A percentile compares a stretch with the other conserved stretches of the same genome.
These are phyloP conservation scores for Maudiozyma barnettii DNA, from an alignment of 805 yeast genomes.

Conservation along the genomic window DNA sequence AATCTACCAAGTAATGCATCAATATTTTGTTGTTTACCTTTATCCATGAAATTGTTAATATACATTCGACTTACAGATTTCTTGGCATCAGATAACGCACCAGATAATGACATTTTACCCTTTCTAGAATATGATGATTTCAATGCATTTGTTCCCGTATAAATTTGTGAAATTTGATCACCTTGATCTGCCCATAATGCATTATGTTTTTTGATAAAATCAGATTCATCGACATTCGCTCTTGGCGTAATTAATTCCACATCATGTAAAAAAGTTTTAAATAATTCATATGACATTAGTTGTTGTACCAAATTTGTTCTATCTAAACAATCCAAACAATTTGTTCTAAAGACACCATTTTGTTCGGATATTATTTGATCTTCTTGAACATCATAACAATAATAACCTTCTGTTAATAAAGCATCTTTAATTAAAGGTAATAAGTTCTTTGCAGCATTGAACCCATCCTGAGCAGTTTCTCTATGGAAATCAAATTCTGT, in stretches of 20 bases:
- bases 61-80: conserved; percentile 91
- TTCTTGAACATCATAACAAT: conserved; percentile 51
- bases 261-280: conserved; percentile 43
- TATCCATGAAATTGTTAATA: conserved; percentile 90
- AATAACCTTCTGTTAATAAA: conserved; percentile 73
- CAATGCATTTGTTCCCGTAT: conserved; percentile 95
- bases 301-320: conserved; percentile 86
- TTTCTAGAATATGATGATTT: conserved; percentile 89
- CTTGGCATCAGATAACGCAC: conserved; percentile 91
- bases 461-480: conserved; percentile 82
- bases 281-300: conserved; percentile 61
- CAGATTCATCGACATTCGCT: conserved; percentile 34
- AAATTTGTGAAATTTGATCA: conserved; percentile 88
- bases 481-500: conserved; percentile 91
- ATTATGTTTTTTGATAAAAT: conserved; percentile 63
- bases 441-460: conserved; percentile 69
- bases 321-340: conserved; percentile 90
- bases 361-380: conserved; percentile 59
- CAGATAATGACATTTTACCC: conserved; percentile 94
- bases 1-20: conserved; percentile 78
- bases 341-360: conserved; percentile 82
- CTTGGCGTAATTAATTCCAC: conserved; percentile 25
- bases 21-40: conserved; percentile 75
- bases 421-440: conserved; percentile 54
- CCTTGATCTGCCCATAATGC: conserved; percentile 97